A percentile compares a stretch with the other conserved stretches of the same genome.
These are phyloP conservation scores for Ogataea haglerorum DNA, from an alignment of 805 yeast genomes.

Conservation along the genomic window DNA sequence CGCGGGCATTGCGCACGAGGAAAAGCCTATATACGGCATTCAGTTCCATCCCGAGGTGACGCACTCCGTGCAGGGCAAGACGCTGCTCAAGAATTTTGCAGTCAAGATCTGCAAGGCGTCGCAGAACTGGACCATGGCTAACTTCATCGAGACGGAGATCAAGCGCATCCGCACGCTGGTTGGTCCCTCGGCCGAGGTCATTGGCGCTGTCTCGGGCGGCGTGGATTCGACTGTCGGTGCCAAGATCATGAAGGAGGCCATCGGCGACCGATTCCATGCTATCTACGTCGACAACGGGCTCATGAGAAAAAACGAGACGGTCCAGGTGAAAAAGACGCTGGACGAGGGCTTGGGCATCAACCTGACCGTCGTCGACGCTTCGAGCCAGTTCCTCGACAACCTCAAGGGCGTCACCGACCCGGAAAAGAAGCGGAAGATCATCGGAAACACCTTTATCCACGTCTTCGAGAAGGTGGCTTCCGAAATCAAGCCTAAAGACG, in stretches of 20 bases:
- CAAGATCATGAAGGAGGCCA: conserved; percentile 95
- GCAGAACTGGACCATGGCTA: conserved; percentile 97
- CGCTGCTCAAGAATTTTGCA: conserved; percentile 86
- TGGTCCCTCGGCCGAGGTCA: conserved; percentile 97
- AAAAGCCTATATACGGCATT: conserved; percentile 80
- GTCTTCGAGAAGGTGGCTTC: conserved; percentile 97
- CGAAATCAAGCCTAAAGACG: conserved; percentile 82
- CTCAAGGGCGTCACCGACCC: conserved; percentile 96
- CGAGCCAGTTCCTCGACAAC: conserved; percentile 81
- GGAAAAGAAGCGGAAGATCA: conserved; percentile 97
- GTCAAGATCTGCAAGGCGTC: conserved; percentile 80
- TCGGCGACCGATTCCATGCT: conserved; percentile 98
- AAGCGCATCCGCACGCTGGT: conserved; percentile 85
- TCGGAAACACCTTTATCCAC: conserved; percentile 96
- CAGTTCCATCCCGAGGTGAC: conserved; percentile 99
- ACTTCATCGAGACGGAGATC: conserved; percentile 95
- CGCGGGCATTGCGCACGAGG: conserved; percentile 83
- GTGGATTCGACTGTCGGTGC: conserved; percentile 99
- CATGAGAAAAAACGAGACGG: conserved; percentile 92
- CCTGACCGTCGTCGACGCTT: conserved; percentile 90
- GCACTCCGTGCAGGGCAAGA: conserved; percentile 89
- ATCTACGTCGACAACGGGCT: conserved; percentile 97
- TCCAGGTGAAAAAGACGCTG: conserved; percentile 80
- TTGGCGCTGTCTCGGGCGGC: conserved; percentile 99
- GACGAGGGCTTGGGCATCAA: conserved; percentile 93